Evolutionary conservation across 495 filamentous ascomycete genomes (phyloP).

Genomic region (Tuber melanosporum): DNA sequence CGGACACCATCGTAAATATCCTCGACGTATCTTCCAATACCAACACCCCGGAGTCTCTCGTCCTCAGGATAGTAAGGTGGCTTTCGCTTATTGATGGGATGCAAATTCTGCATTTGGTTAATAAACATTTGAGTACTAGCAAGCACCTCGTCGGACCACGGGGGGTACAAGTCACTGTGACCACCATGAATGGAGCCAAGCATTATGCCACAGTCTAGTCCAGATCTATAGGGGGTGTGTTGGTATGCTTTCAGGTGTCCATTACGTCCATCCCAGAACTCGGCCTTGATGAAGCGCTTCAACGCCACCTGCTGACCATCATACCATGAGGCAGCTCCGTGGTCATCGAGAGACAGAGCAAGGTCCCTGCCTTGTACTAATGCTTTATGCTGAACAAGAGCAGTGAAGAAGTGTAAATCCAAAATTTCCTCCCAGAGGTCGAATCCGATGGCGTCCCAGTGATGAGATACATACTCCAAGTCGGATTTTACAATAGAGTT

Average conservation of each 20-base stretch:
- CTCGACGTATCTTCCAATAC: slow-evolving; percentile 47
- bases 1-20: slow-evolving; percentile 48
- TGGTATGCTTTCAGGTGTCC: slow-evolving; percentile 43
- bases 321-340: slow-evolving; percentile 44
- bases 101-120: slow-evolving; percentile 41
- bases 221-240: slow-evolving; percentile 36
- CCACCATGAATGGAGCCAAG: slow-evolving; percentile 44
- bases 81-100: slow-evolving; percentile 41
- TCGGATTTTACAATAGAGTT: slow-evolving; percentile 52
- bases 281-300: slow-evolving; percentile 32
- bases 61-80: slow-evolving; percentile 33
- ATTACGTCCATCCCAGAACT: slow-evolving; percentile 42
- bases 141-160: slow-evolving; percentile 44
- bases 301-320: slow-evolving; percentile 38
- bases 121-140: slow-evolving; percentile 43
- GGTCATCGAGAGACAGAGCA: slow-evolving; percentile 40
- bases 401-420: slow-evolving; percentile 58
- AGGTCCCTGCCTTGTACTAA: slow-evolving; percentile 43
- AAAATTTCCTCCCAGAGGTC: slow-evolving; percentile 53
- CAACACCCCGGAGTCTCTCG: slow-evolving; percentile 36
- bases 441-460: slow-evolving; percentile 49
- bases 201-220: slow-evolving; percentile 45
- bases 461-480: slow-evolving; percentile 47
- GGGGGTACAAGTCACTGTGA: slow-evolving; percentile 36
- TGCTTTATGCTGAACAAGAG: slow-evolving; percentile 50